A percentile compares a stretch with the other conserved stretches of the same genome.
Conservation (phyloP, 305 asterid species). For the Salvia sclarea region DNA sequence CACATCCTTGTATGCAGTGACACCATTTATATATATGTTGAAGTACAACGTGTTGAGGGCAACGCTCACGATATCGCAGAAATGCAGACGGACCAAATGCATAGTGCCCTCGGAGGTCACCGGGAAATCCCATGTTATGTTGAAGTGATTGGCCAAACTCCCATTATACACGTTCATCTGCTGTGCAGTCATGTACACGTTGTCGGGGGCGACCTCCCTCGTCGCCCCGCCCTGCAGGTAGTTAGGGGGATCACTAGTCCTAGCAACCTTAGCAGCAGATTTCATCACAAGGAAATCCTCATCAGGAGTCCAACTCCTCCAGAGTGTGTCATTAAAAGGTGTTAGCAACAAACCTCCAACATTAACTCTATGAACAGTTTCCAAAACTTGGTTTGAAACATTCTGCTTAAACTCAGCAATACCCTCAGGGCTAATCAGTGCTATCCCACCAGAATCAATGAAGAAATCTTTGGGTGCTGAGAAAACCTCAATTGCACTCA, state of each 20-base stretch:
- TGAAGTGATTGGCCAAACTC: conserved; percentile 49
- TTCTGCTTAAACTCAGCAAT: conserved; percentile 65
- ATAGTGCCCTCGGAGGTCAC: conserved; percentile 37
- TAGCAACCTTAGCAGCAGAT: conserved; percentile 69
- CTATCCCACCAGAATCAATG: conserved; percentile 51
- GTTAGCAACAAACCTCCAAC: conserved; percentile 79
- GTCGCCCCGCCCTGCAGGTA: conserved; percentile 81
- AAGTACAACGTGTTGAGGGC: conserved; percentile 65
- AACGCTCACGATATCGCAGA: conserved; percentile 79
- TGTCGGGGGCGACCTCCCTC: conserved; percentile 79
- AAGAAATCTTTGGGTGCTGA: conserved; percentile 73
- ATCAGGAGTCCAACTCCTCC: conserved; percentile 93
- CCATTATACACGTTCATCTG: conserved; percentile 63
- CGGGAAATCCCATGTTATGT: conserved; percentile 81
- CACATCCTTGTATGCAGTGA: conserved; percentile 68
- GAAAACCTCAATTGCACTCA: conserved; percentile 80
- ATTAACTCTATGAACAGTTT: conserved; percentile 82
- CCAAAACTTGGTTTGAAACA: conserved; percentile 55
- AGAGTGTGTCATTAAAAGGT: conserved; percentile 86
- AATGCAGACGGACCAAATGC: conserved; percentile 76
- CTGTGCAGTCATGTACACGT: conserved; percentile 86
- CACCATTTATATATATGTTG: conserved; percentile 62
- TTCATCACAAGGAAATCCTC: conserved; percentile 67
- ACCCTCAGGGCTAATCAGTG: conserved; percentile 50
- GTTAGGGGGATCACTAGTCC: conserved; percentile 54